Conservation (phyloP, 2,329 filamentous ascomycete genomes). For the Periconia sp. region DNA sequence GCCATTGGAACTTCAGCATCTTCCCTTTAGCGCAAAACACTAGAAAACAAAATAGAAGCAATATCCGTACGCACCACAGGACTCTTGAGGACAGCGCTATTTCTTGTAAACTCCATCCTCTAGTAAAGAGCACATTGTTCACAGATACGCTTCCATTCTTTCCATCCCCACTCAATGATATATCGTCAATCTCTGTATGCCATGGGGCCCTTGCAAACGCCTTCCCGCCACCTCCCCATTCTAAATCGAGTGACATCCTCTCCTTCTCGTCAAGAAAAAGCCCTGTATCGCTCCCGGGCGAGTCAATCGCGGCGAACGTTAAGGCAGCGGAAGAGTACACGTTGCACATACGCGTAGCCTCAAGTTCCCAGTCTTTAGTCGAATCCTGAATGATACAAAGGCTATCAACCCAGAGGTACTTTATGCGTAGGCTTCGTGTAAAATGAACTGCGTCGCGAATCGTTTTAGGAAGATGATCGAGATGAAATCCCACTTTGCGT, state of each 20-base stretch:
- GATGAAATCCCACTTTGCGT: slow-evolving; percentile 3
- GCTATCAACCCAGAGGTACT: slow-evolving; percentile 12
- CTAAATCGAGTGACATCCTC: background rate
- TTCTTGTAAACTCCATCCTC: slow-evolving; percentile 10
- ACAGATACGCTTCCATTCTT: too few species aligned
- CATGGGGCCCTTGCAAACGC: too few species aligned
- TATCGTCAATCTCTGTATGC: too few species aligned
- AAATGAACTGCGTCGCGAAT: slow-evolving; percentile 7
- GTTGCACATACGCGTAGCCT: slow-evolving; percentile 8
- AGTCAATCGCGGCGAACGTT: slow-evolving; percentile 7
- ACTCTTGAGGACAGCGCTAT: slow-evolving; percentile 3
- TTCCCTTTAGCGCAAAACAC: too few species aligned
- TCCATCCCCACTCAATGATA: too few species aligned
- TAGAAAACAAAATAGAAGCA: too few species aligned
- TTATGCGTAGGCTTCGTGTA: slow-evolving; percentile 1
- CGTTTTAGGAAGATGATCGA: slow-evolving; percentile 8
- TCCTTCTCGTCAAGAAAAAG: background rate
- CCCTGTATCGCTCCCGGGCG: slow-evolving; percentile 2
- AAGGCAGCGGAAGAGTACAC: slow-evolving; percentile 7
- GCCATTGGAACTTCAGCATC: too few species aligned
- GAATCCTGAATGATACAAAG: slow-evolving; percentile 10
- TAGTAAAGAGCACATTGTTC: background rate
- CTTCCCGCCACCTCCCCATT: too few species aligned
- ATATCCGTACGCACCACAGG: slow-evolving; percentile 1
- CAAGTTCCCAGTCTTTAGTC: slow-evolving; percentile 3